A percentile compares a stretch with the other conserved stretches of the same genome.
Evolutionary conservation across 2,329 filamentous ascomycete species (phyloP).

Genomic region (Colletotrichum eleusines): DNA sequence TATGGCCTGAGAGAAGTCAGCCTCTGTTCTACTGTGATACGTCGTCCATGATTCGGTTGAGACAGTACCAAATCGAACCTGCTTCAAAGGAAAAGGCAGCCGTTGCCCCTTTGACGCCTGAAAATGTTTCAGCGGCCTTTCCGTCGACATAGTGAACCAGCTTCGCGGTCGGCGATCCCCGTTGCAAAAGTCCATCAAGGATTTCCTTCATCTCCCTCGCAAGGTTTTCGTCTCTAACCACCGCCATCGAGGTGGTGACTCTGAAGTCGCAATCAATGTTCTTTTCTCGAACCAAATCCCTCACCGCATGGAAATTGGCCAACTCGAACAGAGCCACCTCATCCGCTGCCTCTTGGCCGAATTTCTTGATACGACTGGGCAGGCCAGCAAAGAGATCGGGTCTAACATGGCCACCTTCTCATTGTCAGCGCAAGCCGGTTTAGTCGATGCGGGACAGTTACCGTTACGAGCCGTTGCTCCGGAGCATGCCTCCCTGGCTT

Average conservation of each 20-base stretch:
- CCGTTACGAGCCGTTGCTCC: slow-evolving; percentile 40
- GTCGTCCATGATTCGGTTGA: background rate
- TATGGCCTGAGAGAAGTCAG: slow-evolving; percentile 55
- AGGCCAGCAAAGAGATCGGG: slow-evolving; percentile 36
- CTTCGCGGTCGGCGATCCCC: slow-evolving; percentile 29
- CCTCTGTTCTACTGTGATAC: background rate
- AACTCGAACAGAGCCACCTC: slow-evolving; percentile 45
- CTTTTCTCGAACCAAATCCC: slow-evolving; percentile 29
- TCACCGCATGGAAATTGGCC: slow-evolving; percentile 37
- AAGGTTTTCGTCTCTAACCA: slow-evolving; percentile 14
- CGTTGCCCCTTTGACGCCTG: slow-evolving; percentile 53
- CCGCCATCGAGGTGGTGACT: slow-evolving; percentile 33
- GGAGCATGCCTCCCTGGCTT: slow-evolving; percentile 40
- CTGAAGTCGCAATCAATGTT: slow-evolving; percentile 40
- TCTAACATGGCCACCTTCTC: slow-evolving; percentile 36
- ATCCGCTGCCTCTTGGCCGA: slow-evolving; percentile 44
- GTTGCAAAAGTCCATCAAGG: slow-evolving; percentile 16
- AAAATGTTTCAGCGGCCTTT: slow-evolving; percentile 49
- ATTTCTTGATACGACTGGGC: slow-evolving; percentile 19
- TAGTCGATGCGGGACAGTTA: background rate
- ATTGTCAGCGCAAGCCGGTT: background rate
- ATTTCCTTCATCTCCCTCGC: slow-evolving; percentile 45
- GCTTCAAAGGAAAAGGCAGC: slow-evolving; percentile 49
- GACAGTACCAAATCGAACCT: slow-evolving; percentile 55
- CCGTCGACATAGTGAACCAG: slow-evolving; percentile 35